Conservation (phyloP, 441 rosid species). For the Syzygium malaccense region DNA sequence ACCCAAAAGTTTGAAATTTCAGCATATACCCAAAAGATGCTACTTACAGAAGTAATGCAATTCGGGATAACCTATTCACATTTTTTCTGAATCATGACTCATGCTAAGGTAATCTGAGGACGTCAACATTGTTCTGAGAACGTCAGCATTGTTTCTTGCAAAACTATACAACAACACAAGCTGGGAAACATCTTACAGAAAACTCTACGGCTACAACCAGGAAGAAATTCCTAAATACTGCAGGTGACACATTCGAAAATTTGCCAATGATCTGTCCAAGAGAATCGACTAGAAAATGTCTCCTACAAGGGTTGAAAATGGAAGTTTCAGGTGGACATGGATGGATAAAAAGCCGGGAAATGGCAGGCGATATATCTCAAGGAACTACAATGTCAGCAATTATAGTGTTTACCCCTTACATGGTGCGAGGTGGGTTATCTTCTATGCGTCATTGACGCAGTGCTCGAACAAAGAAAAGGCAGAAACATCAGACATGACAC, state of each 20-base stretch:
- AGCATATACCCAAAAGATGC: background rate
- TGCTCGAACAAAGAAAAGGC: background rate
- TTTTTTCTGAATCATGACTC: background rate
- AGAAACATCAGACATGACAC: background rate
- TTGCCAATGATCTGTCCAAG: background rate
- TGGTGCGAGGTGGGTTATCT: background rate
- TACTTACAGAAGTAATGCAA: background rate
- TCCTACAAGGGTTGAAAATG: background rate
- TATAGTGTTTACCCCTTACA: background rate
- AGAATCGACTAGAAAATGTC: background rate
- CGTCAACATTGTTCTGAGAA: background rate
- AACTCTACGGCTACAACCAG: background rate
- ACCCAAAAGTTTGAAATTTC: background rate
- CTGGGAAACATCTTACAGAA: background rate
- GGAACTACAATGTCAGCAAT: background rate
- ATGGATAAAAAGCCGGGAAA: background rate
- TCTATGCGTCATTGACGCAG: background rate
- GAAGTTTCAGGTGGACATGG: background rate
- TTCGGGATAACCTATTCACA: background rate
- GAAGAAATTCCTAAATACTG: background rate
- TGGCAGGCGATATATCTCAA: background rate
- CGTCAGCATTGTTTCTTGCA: background rate
- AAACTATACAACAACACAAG: background rate
- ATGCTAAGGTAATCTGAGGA: background rate
- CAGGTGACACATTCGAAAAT: accelerated